These are phyloP conservation scores for Schizonepeta tenuifolia DNA, from an alignment of 257 asterid species.

Conservation along the genomic window DNA sequence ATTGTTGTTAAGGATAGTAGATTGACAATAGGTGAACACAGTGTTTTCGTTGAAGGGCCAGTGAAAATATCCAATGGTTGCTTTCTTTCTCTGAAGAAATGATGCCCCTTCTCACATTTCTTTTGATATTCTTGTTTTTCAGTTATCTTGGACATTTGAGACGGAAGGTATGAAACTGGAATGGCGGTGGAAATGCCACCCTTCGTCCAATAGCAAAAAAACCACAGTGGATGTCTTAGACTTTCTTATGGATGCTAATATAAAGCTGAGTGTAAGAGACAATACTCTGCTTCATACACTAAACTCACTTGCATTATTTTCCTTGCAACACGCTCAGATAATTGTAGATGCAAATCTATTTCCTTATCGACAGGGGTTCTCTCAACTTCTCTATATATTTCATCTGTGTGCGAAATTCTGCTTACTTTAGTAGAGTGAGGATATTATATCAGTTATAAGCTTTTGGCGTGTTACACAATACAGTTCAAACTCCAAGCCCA, in stretches of 20 bases:
- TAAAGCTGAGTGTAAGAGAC: slow-evolving; percentile 82
- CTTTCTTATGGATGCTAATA: slow-evolving; percentile 94
- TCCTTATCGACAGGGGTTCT: neutral
- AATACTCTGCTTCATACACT: neutral
- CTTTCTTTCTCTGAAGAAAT: neutral
- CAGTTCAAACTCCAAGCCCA: neutral
- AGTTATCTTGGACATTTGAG: slow-evolving; percentile 94
- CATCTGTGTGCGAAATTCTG: neutral
- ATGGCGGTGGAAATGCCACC: slow-evolving; percentile 97
- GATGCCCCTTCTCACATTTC: neutral
- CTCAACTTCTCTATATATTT: neutral
- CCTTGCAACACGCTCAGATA: neutral
- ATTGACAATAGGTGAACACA: neutral
- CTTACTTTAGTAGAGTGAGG: neutral
- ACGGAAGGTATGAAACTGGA: slow-evolving; percentile 91
- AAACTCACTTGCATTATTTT: neutral
- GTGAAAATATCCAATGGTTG: neutral
- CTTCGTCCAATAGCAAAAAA: slow-evolving; percentile 56
- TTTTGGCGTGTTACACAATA: neutral
- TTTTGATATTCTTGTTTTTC: slow-evolving; percentile 27
- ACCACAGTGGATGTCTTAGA: slow-evolving; percentile 75
- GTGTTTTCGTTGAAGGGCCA: neutral
- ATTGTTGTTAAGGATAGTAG: slow-evolving; percentile 8
- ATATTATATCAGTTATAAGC: neutral
- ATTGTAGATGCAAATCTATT: neutral